Evolutionary conservation across 352 stramenopile species (phyloP), one percentile per base, ranked within the genome.

Genomic region (Phytophthora ramorum): DNA sequence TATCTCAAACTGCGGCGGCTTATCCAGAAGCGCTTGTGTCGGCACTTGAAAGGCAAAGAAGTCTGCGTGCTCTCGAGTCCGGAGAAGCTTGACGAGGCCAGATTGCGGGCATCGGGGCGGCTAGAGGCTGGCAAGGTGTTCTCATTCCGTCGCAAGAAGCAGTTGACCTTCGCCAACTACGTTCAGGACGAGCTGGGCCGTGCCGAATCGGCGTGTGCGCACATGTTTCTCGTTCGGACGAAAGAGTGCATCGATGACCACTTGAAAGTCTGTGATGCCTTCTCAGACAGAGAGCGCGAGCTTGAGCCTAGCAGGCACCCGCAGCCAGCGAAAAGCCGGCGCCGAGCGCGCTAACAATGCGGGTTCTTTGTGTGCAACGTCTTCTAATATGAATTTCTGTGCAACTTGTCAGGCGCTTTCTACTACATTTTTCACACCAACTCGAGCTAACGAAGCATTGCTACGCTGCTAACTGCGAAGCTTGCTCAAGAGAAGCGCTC

Each of bases 191-290:
- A 79, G 44, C 53, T 90, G 34, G 73, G 79, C 0, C 67, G 66
- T 16, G 70, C 72, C 13, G 71, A 81, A 22, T 90, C 85, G 5
- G 79, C 86, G 6, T 95, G 86, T 48, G 69, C 70, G 26, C 82
- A 95, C 71, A 80, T 95, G 49, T 91, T 82, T 38, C 69, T 95
- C 20, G 65, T 91, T 5, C 58, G 66, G 28, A 75, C 76, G 13
- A 71, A 45, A 16, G 72, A 91, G 57, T 90, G 70, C 64, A 90
- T 95, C 58, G 86, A 95, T 65, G 68, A 83, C 28, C 86, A 95
- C 43, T 43, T 93, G 44, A 73, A 83, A 44, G 75, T 85, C 24
- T 95, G 86, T 49, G 79, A 91, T 40, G 69, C 79, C 32, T 91
- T 95, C 62, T 79, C 66, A 12, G 75, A 90, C 46, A 74, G 81